Evolutionary conservation across 345 rosid genomes (phyloP).

Genomic region (Combretum micranthum): DNA sequence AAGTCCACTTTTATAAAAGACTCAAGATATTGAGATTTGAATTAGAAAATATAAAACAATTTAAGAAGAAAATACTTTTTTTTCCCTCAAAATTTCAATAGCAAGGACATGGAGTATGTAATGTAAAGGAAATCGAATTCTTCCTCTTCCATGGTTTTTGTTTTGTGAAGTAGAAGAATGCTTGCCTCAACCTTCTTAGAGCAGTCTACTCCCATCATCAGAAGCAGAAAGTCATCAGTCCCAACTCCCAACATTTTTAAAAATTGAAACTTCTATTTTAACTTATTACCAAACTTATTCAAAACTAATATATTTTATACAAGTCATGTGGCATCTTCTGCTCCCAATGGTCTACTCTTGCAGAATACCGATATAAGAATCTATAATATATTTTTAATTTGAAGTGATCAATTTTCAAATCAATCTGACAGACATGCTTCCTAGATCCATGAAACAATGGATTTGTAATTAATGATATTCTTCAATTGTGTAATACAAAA

Average conservation of each 20-base stretch:
- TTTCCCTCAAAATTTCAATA: too few relatives aligned
- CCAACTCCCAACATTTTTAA: conserved; percentile 26
- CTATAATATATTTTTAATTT: conserved; percentile 3
- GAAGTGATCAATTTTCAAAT: conserved; percentile 17
- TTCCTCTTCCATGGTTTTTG: too few relatives aligned
- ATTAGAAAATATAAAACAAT: too few relatives aligned
- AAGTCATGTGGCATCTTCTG: conserved; percentile 14
- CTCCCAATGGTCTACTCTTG: conserved; percentile 4
- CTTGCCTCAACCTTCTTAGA: too few relatives aligned
- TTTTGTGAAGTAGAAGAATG: too few relatives aligned
- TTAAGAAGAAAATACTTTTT: too few relatives aligned
- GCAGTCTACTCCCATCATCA: neutral
- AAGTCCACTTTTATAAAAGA: too few relatives aligned
- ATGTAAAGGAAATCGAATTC: too few relatives aligned
- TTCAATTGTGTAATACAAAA: conserved; percentile 13
- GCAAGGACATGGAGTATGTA: too few relatives aligned
- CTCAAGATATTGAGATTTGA: too few relatives aligned
- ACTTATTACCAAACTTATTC: too few relatives aligned
- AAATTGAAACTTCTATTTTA: conserved; percentile 53
- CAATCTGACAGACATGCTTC: conserved; percentile 54
- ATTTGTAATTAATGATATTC: conserved; percentile 26
- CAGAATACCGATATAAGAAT: conserved; percentile 3
- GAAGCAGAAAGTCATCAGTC: conserved; percentile 16
- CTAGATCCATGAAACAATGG: conserved; percentile 25
- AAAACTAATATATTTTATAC: too few relatives aligned